These are phyloP conservation scores for Auriscalpium orientale DNA, from an alignment of 768 basidiomycete species.

Conservation along the genomic window DNA sequence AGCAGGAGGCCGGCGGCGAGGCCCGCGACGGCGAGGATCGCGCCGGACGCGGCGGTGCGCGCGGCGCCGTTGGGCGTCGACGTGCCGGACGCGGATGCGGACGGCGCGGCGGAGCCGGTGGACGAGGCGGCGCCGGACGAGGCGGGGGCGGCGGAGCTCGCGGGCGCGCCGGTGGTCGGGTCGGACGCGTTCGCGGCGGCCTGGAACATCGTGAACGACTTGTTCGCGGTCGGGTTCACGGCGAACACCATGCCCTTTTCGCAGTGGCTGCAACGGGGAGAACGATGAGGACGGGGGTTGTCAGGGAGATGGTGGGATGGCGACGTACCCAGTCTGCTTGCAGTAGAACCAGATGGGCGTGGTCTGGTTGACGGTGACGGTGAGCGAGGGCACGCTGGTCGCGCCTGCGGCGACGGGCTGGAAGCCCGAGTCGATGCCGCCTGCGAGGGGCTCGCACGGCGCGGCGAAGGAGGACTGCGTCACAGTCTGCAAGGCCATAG, in stretches of 20 bases:
- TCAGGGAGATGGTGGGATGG: constrained; percentile 7
- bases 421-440: constrained; percentile 24
- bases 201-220: constrained; percentile 20
- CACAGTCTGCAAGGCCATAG: constrained; percentile 19
- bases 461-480: constrained; percentile 28
- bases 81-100: background rate
- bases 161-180: background rate
- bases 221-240: constrained; percentile 21
- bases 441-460: constrained; percentile 21
- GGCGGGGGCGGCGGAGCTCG: background rate
- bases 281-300: background rate
- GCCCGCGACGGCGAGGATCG: constrained; percentile 9
- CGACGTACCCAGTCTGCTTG: constrained; percentile 17
- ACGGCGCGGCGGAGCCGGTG: background rate
- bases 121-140: background rate
- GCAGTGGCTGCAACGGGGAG: constrained; percentile 17
- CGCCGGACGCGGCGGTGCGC: background rate
- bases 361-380: constrained; percentile 15
- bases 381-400: constrained; percentile 1
- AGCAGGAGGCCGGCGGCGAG: constrained; percentile 12
- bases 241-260: constrained; percentile 24
- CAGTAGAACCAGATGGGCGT: constrained; percentile 27
- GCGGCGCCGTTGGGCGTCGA: constrained; percentile 2
- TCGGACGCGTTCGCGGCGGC: constrained; percentile 5
- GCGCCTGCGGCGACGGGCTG: constrained; percentile 15